Percentiles rank a stretch among this genome's conserved stretches.
Conservation (phyloP, 805 yeast genomes). For the Yarrowia yakushimensis region DNA sequence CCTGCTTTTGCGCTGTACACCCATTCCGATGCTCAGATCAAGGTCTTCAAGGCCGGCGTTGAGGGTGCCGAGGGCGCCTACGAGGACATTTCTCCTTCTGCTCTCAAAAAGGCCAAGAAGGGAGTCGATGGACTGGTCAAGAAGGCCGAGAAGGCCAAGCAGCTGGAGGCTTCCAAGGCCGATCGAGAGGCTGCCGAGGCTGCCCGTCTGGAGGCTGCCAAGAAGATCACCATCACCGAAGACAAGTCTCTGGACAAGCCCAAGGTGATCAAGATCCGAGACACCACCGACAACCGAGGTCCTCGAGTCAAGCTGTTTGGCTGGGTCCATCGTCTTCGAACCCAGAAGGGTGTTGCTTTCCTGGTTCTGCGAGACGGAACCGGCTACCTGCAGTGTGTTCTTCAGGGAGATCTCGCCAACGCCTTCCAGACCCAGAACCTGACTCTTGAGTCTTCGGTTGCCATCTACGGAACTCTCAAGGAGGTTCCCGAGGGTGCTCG, state of each 20-base stretch:
- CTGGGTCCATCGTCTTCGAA: slow-evolving; percentile 93
- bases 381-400: slow-evolving; percentile 82
- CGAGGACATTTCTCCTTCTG: slow-evolving; percentile 80
- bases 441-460: slow-evolving; percentile 83
- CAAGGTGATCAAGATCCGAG: slow-evolving; percentile 58
- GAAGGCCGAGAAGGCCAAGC: slow-evolving; percentile 61
- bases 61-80: slow-evolving; percentile 51
- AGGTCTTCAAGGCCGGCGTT: slow-evolving; percentile 45
- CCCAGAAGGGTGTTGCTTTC: slow-evolving; percentile 89
- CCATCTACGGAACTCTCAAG: slow-evolving; percentile 74
- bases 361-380: slow-evolving; percentile 93
- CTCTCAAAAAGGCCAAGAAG: slow-evolving; percentile 92
- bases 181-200: slow-evolving; percentile 66
- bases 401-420: slow-evolving; percentile 86
- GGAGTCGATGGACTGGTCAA: slow-evolving; percentile 90
- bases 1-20: slow-evolving; percentile 75
- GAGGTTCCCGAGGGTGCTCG: slow-evolving; percentile 92
- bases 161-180: slow-evolving; percentile 50
- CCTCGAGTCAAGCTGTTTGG: slow-evolving; percentile 78
- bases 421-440: slow-evolving; percentile 80
- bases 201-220: slow-evolving; percentile 70
- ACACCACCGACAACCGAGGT: slow-evolving; percentile 54
- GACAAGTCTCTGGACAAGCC: slow-evolving; percentile 74
- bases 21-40: slow-evolving; percentile 31
- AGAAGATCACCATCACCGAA: slow-evolving; percentile 70